Conservation (phyloP, 2,329 filamentous ascomycete species). For the Lachnellula suecica region DNA sequence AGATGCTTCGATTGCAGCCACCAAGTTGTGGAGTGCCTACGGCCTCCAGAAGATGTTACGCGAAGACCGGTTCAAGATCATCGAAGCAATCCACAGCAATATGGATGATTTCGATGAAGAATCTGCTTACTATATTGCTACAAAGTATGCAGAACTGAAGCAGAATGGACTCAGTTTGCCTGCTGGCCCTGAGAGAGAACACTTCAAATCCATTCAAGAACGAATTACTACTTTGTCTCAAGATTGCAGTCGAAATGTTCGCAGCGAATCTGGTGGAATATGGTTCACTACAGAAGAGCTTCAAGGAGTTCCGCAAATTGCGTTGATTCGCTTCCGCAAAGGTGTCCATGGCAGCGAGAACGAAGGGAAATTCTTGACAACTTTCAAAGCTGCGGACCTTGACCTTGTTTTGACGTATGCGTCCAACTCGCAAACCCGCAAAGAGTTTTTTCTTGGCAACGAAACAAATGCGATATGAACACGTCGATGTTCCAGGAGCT, state of each 20-base stretch:
- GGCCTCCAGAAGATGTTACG: conserved; percentile 77
- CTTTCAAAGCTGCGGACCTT: conserved; percentile 82
- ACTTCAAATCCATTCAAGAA: conserved; percentile 87
- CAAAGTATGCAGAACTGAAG: conserved; percentile 75
- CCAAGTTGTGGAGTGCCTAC: conserved; percentile 75
- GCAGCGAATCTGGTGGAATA: conserved; percentile 78
- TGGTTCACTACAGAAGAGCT: conserved; percentile 77
- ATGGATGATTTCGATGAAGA: conserved; percentile 67
- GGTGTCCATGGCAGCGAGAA: conserved; percentile 70
- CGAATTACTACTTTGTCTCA: conserved; percentile 72
- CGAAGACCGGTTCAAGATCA: conserved; percentile 73
- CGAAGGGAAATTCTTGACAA: conserved; percentile 71
- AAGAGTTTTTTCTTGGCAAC: conserved; percentile 69
- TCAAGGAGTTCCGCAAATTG: conserved; percentile 71
- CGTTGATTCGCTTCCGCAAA: conserved; percentile 66
- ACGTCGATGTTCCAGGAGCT: conserved; percentile 72
- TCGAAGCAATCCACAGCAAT: conserved; percentile 57
- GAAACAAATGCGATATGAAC: conserved; percentile 81
- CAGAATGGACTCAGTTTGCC: conserved; percentile 73
- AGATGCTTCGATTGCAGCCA: conserved; percentile 74
- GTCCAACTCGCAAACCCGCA: conserved; percentile 65
- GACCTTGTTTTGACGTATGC: conserved; percentile 79
- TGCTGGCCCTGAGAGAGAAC: conserved; percentile 67
- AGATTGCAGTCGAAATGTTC: conserved; percentile 75
- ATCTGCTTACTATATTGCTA: conserved; percentile 70